Evolutionary conservation across 2,329 filamentous ascomycete genomes (phyloP).

Genomic region (Colletotrichum liriopes): DNA sequence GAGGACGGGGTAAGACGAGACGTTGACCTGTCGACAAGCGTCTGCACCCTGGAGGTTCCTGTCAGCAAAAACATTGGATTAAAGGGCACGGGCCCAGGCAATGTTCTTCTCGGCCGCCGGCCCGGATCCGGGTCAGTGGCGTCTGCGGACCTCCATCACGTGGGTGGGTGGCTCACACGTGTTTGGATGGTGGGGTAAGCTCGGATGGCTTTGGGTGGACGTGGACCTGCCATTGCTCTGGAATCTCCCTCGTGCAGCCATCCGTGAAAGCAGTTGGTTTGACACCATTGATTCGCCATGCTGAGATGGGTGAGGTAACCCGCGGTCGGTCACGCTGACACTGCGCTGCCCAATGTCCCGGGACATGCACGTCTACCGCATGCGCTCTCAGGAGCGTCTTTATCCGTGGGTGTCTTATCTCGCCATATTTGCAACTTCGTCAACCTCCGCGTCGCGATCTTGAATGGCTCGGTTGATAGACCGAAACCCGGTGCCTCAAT

Average conservation of each 20-base stretch:
- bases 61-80: not conserved
- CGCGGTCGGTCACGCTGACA: not conserved
- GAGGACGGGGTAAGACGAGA: not conserved
- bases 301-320: slow-evolving; percentile 12
- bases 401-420: not conserved
- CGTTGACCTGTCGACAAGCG: not conserved
- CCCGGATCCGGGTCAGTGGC: not conserved
- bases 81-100: not conserved
- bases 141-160: not conserved
- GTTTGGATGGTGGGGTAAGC: not conserved
- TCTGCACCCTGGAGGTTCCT: not conserved
- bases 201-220: not conserved
- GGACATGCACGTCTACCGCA: not conserved
- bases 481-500: not conserved
- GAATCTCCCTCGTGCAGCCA: slow-evolving; percentile 28
- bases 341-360: not conserved
- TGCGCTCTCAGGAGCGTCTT: not conserved
- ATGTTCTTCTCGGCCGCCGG: not conserved
- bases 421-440: not conserved
- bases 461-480: not conserved
- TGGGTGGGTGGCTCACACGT: not conserved
- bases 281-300: not conserved
- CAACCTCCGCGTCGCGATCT: too few species aligned
- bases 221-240: slow-evolving; percentile 17
- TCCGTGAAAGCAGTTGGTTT: slow-evolving; percentile 11